Evolutionary conservation across 176 grass and related monocot species (phyloP).

Genomic region (Paspalum notatum): DNA sequence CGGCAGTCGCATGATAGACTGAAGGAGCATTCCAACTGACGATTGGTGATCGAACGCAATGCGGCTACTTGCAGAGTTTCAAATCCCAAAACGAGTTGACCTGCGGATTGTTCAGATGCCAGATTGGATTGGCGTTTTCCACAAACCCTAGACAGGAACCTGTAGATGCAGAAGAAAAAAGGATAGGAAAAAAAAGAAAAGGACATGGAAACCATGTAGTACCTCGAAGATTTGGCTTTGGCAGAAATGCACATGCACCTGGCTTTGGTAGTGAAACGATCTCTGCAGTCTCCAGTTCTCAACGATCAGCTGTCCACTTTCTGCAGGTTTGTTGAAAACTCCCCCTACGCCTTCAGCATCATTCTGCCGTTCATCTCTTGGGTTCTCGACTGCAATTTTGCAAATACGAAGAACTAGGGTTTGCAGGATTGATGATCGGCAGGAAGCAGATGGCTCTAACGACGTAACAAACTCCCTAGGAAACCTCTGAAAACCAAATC

Average conservation of each 20-base stretch:
- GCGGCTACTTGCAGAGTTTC: not conserved
- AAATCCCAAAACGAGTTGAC: not conserved
- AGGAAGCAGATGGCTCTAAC: not conserved
- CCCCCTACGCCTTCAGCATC: not conserved
- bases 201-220: not conserved
- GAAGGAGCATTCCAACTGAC: not conserved
- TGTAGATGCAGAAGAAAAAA: not conserved
- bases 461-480: constrained; percentile 13
- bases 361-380: not conserved
- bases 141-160: not conserved
- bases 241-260: constrained; percentile 23
- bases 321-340: not conserved
- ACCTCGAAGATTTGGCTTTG: not conserved
- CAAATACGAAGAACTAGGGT: not conserved
- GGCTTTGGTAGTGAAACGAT: not conserved
- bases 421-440: constrained; percentile 9
- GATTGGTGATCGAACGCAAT: not conserved
- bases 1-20: not conserved
- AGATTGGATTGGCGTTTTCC: not conserved
- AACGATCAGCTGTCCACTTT: not conserved
- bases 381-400: not conserved
- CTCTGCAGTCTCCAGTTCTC: not conserved
- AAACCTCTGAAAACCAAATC: constrained; percentile 17
- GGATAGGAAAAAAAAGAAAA: no score
- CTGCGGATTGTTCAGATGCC: not conserved